Evolutionary conservation across 73 alveolate species (phyloP), one percentile per base, ranked within the genome.

Genomic region (Uronychia setigera): DNA sequence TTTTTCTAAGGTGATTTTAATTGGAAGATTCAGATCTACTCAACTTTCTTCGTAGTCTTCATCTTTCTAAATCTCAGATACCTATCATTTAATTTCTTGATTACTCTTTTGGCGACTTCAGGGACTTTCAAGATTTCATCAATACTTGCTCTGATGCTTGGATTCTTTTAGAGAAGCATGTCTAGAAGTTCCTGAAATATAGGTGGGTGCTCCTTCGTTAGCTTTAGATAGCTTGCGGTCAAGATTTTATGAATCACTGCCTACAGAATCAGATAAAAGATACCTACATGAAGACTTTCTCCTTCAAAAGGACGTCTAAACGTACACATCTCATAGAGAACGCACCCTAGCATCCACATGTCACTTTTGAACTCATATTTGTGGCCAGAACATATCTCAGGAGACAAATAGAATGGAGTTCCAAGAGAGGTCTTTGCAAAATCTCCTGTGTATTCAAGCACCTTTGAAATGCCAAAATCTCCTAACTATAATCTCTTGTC

Each of bases 321-420:
- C 58, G 95, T 90, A 84, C 94, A 90, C 92, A 95, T 77, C 84
- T 95, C 98, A 84, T 95, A 95, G 31, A 95, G 83, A 74, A 92
- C 75, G 74, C 95, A 84, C 78, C 98, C 98, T 28, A 94, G 87
- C 86, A 88, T 92, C 98, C 98, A 94, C 29, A 91, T 82, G 89
- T 94, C 98, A 79, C 95, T 87, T 84, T 94, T 92, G 78, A 80
- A 90, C 83, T 89, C 91, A 87, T 94, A 94, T 32, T 86, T 88
- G 59, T 86, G 78, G 34, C 93, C 93, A 33, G 76, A 29, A 60
- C 96, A 89, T 32, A 94, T 60, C 86, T 94, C 98, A 0, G 98
- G 98, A 77, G 96, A 88, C 77, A 94, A 79, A 83, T 92, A 94
- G 85, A 83, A 94, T n/a, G 98, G 98, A 0, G 98, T 94, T 0